Conservation (phyloP, 345 rosid species). For the Camelina neglecta region DNA sequence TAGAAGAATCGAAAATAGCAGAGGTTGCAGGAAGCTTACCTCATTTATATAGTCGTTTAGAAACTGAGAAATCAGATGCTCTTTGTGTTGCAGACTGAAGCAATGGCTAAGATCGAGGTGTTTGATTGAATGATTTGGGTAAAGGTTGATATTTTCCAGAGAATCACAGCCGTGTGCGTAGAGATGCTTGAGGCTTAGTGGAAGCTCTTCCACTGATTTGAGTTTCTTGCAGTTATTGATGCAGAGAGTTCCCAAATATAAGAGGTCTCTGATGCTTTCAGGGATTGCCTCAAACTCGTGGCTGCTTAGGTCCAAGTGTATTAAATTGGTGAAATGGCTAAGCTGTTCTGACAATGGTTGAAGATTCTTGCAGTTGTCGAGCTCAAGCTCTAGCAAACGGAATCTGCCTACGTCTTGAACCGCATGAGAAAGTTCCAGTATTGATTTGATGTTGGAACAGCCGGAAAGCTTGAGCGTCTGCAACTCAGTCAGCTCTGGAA, state of each 20-base stretch:
- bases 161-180: slow-evolving; percentile 29
- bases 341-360: neutral
- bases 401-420: neutral
- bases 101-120: slow-evolving; percentile 36
- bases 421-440: neutral
- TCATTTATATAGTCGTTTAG: neutral
- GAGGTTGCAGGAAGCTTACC: neutral
- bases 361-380: slow-evolving; percentile 7
- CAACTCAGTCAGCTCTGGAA: neutral
- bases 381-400: slow-evolving; percentile 10
- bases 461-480: slow-evolving; percentile 21
- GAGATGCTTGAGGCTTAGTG: slow-evolving; percentile 12
- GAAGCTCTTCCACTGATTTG: slow-evolving; percentile 5
- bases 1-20: neutral
- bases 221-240: neutral
- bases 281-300: slow-evolving; percentile 16
- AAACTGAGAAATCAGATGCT: neutral
- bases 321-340: neutral
- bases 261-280: neutral
- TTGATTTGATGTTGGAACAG: slow-evolving; percentile 14
- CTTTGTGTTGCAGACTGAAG: slow-evolving; percentile 1
- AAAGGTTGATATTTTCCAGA: neutral
- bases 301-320: neutral
- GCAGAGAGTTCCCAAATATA: neutral
- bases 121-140: slow-evolving; percentile 9